Base-by-base conservation (phyloP, 2,329 filamentous ascomycete genomes). In the Bimuria novae-zelandiae region DNA sequence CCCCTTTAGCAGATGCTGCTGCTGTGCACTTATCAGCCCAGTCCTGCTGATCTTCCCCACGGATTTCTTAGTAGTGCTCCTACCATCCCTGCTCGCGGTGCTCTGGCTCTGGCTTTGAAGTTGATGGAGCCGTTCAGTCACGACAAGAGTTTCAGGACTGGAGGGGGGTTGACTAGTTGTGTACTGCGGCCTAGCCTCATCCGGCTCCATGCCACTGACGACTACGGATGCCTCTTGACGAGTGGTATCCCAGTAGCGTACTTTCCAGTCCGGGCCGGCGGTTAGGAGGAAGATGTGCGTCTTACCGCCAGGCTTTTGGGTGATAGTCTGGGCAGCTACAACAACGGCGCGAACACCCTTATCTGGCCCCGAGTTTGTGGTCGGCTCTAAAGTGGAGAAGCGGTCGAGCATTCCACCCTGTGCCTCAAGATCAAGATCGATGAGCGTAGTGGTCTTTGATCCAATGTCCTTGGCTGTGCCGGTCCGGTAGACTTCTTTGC, bases 181-280 rank as follows among this genome's bases (percentile, higher is more conserved):
- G 68, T 92, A 97, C 8, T 83, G 83, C n/a, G 91, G 89, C 68
- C 85, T 87, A 29, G 83, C 78, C 53, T 92, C 87, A 29, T 91
- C 88, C 2, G 79, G 75, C 52, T 85, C 84, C 10, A 92, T 79
- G 0, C 93, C 93, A 69, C 89, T 96, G 59, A 95, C 87, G 12
- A 97, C 83, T 51, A 82, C 80, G 35, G 90, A 96, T 54, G 86
- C 84, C 67, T 96, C 91, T 8, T 90, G 82, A 8, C 87, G 86
- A 8, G 85, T 81, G 12, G 94, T 81, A 68, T 99, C 93, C 94
- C 94, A 99, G 75, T 95, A 97, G 8, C 94, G 86, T 16, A 99
- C 83, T 73, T 90, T 94, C 75, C 89, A 90, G 73, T 97, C 94
- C 10, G 89, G 89, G 0, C 93, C 93, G 16, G 88, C 92, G 0